Evolutionary conservation across 1,139 yeast genomes (phyloP).

Genomic region (Saccharomyces uvarum): DNA sequence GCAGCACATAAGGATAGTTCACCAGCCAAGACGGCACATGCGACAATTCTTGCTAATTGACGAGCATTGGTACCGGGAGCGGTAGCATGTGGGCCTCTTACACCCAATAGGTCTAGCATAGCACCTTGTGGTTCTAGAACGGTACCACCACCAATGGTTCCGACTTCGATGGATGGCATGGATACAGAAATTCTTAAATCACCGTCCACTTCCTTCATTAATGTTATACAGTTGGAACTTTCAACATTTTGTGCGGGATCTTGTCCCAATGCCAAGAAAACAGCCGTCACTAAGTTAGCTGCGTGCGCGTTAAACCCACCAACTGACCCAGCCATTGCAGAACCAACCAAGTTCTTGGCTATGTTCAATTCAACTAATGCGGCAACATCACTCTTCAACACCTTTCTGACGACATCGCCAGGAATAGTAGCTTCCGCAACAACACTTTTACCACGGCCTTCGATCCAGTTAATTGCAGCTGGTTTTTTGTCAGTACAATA

Average conservation of each 20-base stretch:
- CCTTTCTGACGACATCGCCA: conserved; percentile 65
- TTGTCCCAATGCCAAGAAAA: conserved; percentile 91
- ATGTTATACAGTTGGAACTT: conserved; percentile 91
- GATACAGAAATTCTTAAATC: conserved; percentile 86
- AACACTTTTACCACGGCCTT: conserved; percentile 96
- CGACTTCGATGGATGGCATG: conserved; percentile 98
- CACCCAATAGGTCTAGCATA: conserved; percentile 89
- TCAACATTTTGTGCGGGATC: conserved; percentile 99
- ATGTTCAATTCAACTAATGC: conserved; percentile 86
- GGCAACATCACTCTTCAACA: conserved; percentile 84
- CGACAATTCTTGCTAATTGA: conserved; percentile 89
- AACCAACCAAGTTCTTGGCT: conserved; percentile 84
- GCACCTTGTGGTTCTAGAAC: conserved; percentile 95
- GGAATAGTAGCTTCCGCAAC: conserved; percentile 97
- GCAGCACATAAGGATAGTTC: conserved; percentile 64
- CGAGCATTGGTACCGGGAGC: conserved; percentile 93
- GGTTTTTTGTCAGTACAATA: conserved; percentile 97
- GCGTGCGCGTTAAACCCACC: conserved; percentile 99
- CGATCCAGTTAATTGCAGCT: conserved; percentile 98
- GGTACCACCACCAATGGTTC: conserved; percentile 99
- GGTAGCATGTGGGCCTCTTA: conserved; percentile 91
- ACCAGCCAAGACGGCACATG: conserved; percentile 92
- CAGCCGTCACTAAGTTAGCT: conserved; percentile 90
- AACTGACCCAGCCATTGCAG: conserved; percentile 96
- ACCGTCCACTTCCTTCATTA: conserved; percentile 79